Evolutionary conservation across 768 basidiomycete species (phyloP), one percentile per base, ranked within the genome.

Genomic region (Holtermanniella nyarrowii): DNA sequence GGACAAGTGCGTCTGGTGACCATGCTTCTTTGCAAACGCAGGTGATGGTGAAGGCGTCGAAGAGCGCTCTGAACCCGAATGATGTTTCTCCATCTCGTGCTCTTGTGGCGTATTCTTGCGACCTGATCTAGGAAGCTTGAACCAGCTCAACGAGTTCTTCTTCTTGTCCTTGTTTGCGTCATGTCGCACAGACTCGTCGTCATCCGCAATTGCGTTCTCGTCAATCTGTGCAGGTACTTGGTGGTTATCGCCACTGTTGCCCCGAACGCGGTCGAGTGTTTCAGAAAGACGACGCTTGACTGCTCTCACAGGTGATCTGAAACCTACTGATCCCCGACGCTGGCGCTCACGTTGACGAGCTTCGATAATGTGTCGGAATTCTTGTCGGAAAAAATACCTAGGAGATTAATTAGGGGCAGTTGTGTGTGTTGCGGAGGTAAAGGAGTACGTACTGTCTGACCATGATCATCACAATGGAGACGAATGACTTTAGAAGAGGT

Each of bases 391-490:
- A 50, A 71, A 71, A 47, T 71, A 54, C 45, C 57, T 54, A 25
- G 11, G 21, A 4, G 26, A 22, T 41, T 23, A 46, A 21, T 20
- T n/a, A n/a, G n/a, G 10, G 31, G 31, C 31, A 37, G 7, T 37
- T 7, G 31, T 16, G 31, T 37, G 31, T 7, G 31, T 37, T 37
- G 10, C 22, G 25, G 22, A n/a, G 24, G 5, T 26, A 39, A 27
- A 16, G 20, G 11, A 10, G 18, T 21, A 41, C 57, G 47, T 27
- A 58, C 50, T 64, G 58, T 49, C 70, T 49, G 18, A 71, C 70
- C n/a, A 66, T 22, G 39, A 71, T 69, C 64, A 68, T 71, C 40
- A 71, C 53, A 44, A 71, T 57, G 7, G 68, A 69, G 18, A 71
- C 65, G 49, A 65, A 65, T 3, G 59, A 48, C 66, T 65, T 26